phyloP scores from a whole-genome alignment of 2,329 filamentous ascomycete species.

The Coniella lustricola region DNA sequence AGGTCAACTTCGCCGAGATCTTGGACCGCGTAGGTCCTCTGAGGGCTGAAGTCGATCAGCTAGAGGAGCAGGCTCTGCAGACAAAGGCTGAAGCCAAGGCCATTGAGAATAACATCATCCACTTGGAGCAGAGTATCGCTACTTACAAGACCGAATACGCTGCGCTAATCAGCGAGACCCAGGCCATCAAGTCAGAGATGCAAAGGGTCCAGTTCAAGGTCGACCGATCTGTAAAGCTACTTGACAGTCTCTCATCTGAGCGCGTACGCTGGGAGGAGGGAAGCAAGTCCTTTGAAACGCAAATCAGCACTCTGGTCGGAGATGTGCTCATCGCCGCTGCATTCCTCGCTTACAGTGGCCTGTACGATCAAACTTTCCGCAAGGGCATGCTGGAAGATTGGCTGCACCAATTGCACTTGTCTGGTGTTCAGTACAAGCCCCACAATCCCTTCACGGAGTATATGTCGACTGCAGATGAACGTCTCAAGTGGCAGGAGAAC shows the following conservation, averaged over 20 bases:
- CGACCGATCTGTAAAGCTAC: constrained; percentile 84
- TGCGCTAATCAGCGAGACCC: constrained; percentile 89
- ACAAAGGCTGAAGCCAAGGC: constrained; percentile 91
- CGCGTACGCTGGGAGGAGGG: constrained; percentile 91
- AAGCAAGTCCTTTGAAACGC: constrained; percentile 96
- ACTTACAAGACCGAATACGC: constrained; percentile 97
- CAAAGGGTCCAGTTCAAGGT: constrained; percentile 95
- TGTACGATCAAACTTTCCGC: constrained; percentile 97
- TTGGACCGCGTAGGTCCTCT: constrained; percentile 88
- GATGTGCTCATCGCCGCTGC: constrained; percentile 95
- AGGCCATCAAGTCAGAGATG: constrained; percentile 97
- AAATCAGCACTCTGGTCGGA: constrained; percentile 92
- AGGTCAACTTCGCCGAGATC: constrained; percentile 97
- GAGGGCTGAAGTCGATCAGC: constrained; percentile 76
- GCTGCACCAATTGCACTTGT: constrained; percentile 85
- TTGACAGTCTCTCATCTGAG: constrained; percentile 93
- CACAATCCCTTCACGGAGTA: constrained; percentile 96
- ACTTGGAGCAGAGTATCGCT: constrained; percentile 82
- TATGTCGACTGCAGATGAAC: constrained; percentile 90
- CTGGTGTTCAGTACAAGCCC: constrained; percentile 88
- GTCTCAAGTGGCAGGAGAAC: constrained; percentile 91
- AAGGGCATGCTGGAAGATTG: constrained; percentile 98
- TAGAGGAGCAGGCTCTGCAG: constrained; percentile 82
- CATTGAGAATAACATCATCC: constrained; percentile 78
- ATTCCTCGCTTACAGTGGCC: constrained; percentile 91